Base-by-base conservation (phyloP, 2,329 filamentous ascomycete species). In the Xylariaceae sp. region DNA sequence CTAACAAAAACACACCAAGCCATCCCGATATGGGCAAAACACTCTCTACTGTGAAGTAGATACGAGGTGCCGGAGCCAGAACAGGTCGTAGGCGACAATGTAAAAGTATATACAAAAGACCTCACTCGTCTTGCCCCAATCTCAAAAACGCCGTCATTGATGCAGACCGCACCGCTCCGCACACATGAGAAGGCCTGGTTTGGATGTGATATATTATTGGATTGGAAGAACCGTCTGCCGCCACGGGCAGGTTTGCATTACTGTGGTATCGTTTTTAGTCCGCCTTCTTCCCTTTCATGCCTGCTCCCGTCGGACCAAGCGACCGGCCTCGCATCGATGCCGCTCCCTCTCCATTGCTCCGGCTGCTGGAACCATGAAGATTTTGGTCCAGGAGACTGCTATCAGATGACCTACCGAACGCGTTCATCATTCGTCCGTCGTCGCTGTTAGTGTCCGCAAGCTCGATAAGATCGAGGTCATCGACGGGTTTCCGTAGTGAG, bases 401-500 rank as follows among this genome's bases (percentile, higher is more conserved):
- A 5, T 69, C 60, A 21, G 60, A 58, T 36, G 58, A 29, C 13
- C 62, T 39, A 35, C 49, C 48, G 6, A 50, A 26, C 15, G 52
- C 50, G 29, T 62, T 52, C 36, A 66, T 51, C 45, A 64, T 50
- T 27, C 68, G 70, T 36, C 78, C 80, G 57, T 85, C 82, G 46
- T 85, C 81, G 64, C 80, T 81, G 18, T 76, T 75, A 18, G 81
- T 77, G 64, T 90, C 86, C 16, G 84, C 80, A 55, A 92, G 75
- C 68, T 92, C 88, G 65, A 92, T 92, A 33, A 91, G 71, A 70
- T 91, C 88, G 3, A 81, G 77, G 11, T 81, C 69, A 13, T 77
- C 77, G 16, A 75, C 73, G 58, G 66, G 67, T 63, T 68, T 77
- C 64, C 67, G 62, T 62, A 69, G 65, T 55, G 71, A 65, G 16